Evolutionary conservation across 2,329 filamentous ascomycete species (phyloP).

Genomic region (Fonsecaea pedrosoi): DNA sequence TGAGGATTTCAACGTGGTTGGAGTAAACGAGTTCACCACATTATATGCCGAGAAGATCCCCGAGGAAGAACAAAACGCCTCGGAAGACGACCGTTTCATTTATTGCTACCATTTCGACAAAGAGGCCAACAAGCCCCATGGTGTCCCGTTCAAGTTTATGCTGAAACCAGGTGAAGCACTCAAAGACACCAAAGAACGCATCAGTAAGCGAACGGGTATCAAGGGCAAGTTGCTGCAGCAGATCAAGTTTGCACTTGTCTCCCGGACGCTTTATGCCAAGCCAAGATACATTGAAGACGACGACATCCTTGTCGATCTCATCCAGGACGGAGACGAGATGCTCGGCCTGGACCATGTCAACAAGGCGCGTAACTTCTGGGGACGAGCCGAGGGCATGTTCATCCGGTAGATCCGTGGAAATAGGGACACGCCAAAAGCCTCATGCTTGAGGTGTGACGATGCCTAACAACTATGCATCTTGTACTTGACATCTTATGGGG

Average conservation of each 20-base stretch:
- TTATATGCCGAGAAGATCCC: slow-evolving; percentile 83
- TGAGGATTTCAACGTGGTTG: slow-evolving; percentile 74
- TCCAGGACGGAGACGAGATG: slow-evolving; percentile 76
- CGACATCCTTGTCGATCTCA: slow-evolving; percentile 58
- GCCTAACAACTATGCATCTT: slow-evolving; percentile 7
- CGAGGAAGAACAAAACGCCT: slow-evolving; percentile 66
- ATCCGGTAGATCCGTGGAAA: slow-evolving; percentile 48
- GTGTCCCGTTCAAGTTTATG: slow-evolving; percentile 89
- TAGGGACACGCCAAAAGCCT: not conserved
- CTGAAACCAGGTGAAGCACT: slow-evolving; percentile 85
- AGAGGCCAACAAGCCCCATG: slow-evolving; percentile 82
- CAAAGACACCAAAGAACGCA: slow-evolving; percentile 88
- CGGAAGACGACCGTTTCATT: slow-evolving; percentile 73
- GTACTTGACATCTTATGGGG: not conserved
- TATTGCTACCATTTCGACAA: slow-evolving; percentile 91
- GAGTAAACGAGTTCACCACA: slow-evolving; percentile 83
- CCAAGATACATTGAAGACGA: slow-evolving; percentile 84
- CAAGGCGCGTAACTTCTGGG: slow-evolving; percentile 66
- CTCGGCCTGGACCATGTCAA: slow-evolving; percentile 72
- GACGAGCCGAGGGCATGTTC: slow-evolving; percentile 68
- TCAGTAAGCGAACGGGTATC: slow-evolving; percentile 89
- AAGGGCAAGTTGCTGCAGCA: slow-evolving; percentile 99
- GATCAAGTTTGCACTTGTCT: slow-evolving; percentile 90
- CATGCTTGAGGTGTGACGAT: slow-evolving; percentile 4
- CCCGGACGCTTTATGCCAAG: slow-evolving; percentile 73